Percentiles rank a stretch among this genome's conserved stretches.
Evolutionary conservation across 805 yeast genomes (phyloP).

Genomic region (Nakazawaea ambrosiae): DNA sequence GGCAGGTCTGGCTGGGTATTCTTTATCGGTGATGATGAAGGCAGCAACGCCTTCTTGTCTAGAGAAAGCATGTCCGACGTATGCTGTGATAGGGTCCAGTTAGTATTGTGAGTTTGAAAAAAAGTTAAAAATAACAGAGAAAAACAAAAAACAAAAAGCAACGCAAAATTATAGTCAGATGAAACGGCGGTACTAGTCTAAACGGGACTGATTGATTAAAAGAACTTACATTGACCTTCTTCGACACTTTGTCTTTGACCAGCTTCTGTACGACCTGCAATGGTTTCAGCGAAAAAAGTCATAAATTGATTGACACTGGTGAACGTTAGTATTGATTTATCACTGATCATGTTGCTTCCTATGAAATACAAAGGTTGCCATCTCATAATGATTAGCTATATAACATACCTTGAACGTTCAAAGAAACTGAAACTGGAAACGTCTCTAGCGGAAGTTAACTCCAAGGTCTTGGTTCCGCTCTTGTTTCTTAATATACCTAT

Average conservation of each 20-base stretch:
- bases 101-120: not conserved
- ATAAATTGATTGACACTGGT: constrained; percentile 81
- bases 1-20: constrained; percentile 95
- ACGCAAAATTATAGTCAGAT: not conserved
- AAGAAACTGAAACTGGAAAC: constrained; percentile 83
- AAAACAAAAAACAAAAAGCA: too few species aligned
- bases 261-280: constrained; percentile 76
- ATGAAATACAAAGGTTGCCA: not conserved
- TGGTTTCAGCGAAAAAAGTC: constrained; percentile 90
- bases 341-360: not conserved
- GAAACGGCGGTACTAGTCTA: not conserved
- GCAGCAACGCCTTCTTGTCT: constrained; percentile 89
- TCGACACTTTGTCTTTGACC: constrained; percentile 94
- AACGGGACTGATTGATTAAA: not conserved
- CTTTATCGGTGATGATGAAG: constrained; percentile 87
- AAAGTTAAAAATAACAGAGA: too few species aligned
- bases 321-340: not conserved
- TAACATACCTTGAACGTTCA: constrained; percentile 55
- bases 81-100: constrained; percentile 30
- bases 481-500: constrained; percentile 74
- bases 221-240: constrained; percentile 49
- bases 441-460: constrained; percentile 75
- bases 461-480: constrained; percentile 57
- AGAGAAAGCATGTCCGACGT: constrained; percentile 87
- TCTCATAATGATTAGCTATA: too few species aligned